These are phyloP conservation scores for Penicillium olsonii DNA, from an alignment of 2,329 filamentous ascomycete species.

Conservation along the genomic window DNA sequence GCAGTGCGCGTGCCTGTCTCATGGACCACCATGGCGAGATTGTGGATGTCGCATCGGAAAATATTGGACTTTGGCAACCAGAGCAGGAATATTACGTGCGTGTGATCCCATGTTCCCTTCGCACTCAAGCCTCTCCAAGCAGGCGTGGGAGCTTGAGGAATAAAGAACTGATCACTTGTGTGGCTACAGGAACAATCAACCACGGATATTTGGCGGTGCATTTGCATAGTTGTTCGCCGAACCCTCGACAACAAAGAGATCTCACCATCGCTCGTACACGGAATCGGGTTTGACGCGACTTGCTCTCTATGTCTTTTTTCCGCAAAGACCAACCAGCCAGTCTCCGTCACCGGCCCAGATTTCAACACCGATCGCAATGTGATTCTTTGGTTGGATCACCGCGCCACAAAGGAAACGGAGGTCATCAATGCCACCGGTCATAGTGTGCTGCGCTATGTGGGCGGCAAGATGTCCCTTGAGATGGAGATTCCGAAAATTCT, in stretches of 20 bases:
- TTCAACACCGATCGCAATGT: conserved; percentile 93
- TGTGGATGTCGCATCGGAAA: conserved; percentile 67
- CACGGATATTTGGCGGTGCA: conserved; percentile 92
- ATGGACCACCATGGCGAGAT: conserved; percentile 92
- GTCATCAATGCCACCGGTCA: conserved; percentile 92
- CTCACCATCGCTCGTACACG: conserved; percentile 72
- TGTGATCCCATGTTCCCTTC: not conserved
- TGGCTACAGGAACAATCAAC: conserved; percentile 86
- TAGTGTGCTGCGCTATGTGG: conserved; percentile 92
- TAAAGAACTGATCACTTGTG: not conserved
- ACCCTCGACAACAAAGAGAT: conserved; percentile 80
- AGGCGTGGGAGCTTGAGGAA: not conserved
- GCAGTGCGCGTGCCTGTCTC: conserved; percentile 91
- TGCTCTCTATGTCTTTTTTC: conserved; percentile 95
- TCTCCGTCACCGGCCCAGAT: conserved; percentile 84
- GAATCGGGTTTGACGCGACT: conserved; percentile 95
- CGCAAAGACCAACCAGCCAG: conserved; percentile 83
- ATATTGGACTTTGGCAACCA: conserved; percentile 80
- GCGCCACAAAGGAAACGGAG: conserved; percentile 84
- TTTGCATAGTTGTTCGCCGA: conserved; percentile 82
- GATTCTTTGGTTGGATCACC: conserved; percentile 95
- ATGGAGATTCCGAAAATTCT: conserved; percentile 99
- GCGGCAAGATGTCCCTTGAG: conserved; percentile 97
- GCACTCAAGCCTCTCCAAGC: not conserved
- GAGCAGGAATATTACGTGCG: conserved; percentile 72